Base-by-base conservation (phyloP, 1,139 yeast genomes). In the Taiozyma sp. region DNA sequence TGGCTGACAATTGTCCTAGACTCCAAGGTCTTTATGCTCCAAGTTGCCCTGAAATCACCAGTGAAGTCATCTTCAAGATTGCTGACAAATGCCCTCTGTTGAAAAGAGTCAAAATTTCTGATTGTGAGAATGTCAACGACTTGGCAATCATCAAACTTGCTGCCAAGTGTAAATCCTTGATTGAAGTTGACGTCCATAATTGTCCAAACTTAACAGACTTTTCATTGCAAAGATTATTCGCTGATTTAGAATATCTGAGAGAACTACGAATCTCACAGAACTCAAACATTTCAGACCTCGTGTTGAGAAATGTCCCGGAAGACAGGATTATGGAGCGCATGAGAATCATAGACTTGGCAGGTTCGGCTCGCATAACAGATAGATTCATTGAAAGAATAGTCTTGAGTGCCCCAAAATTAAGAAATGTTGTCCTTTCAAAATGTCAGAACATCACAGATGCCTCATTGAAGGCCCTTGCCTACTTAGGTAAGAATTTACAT, bases 21-120 rank as follows among this genome's bases (percentile, higher is more conserved):
- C 73, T 93, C 47, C 98, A 93, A 68, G 97, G 97, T 1, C 73
- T 91, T 46, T 91, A 91, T 64, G 95, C 95, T 0, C 91, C 96
- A 1, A 88, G 88, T 4, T 90, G 97, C 56, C 80, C 80, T 30
- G 70, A 73, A 29, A 83, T 93, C 3, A 74, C 86, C 3, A 88
- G 88, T 59, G 70, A 64, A 6, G 86, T 95, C 1, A 76, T 93
- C n/a, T 62, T 78, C 41, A 69, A 71, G 43, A 73, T 91, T 53
- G 78, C 89, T 13, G 62, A 69, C 42, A 72, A 76, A 43, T 89
- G 97, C 55, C 86, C 86, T 2, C 76, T 83, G 77, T 72, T 93
- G 56, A 89, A 90, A 63, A 76, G 99, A 60, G 81, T 93, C 51
- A 89, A 89, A 62, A 77, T 93, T 49, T 85, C 89, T 55, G 86